Percentiles rank a stretch among this genome's conserved stretches.
Evolutionary conservation across 495 filamentous ascomycete species (phyloP).

Genomic region (Penicillium cinerascens): DNA sequence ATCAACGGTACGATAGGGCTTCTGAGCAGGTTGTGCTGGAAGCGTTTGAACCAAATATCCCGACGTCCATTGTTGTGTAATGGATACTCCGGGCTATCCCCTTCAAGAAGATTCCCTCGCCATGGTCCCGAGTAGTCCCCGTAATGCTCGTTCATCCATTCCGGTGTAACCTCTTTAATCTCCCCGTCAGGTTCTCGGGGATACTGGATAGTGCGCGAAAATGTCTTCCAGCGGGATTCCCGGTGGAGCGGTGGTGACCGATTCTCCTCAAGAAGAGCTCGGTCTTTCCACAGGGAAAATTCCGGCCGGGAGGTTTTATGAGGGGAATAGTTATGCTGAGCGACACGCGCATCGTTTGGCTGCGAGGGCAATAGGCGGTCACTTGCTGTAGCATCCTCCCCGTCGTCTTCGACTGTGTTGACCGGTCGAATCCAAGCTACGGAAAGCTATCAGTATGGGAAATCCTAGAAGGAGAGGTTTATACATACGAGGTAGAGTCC

Average conservation of each 20-base stretch:
- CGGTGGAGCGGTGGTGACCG: constrained; percentile 13
- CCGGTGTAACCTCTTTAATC: constrained; percentile 48
- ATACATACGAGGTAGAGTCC: constrained; percentile 34
- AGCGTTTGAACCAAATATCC: constrained; percentile 53
- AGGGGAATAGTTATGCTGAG: constrained; percentile 60
- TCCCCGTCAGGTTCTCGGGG: constrained; percentile 46
- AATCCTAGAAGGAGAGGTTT: not conserved
- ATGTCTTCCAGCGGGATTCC: constrained; percentile 60
- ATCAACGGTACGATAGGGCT: constrained; percentile 83
- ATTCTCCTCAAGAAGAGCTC: constrained; percentile 6
- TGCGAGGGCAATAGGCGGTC: constrained; percentile 38
- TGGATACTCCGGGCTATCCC: constrained; percentile 48
- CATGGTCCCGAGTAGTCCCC: constrained; percentile 57
- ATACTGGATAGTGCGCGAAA: constrained; percentile 54
- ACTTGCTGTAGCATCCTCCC: constrained; percentile 27
- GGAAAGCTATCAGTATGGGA: constrained; percentile 3
- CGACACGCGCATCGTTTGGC: constrained; percentile 49
- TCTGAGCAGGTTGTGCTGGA: constrained; percentile 57
- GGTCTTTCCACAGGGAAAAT: constrained; percentile 2
- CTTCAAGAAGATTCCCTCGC: constrained; percentile 39
- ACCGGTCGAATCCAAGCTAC: constrained; percentile 42
- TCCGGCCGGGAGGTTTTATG: constrained; percentile 32
- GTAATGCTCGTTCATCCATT: constrained; percentile 58
- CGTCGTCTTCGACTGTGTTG: constrained; percentile 26
- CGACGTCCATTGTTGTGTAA: constrained; percentile 39